phyloP scores from a whole-genome alignment of 768 basidiomycete species.

The Crassisporium funariophilum region DNA sequence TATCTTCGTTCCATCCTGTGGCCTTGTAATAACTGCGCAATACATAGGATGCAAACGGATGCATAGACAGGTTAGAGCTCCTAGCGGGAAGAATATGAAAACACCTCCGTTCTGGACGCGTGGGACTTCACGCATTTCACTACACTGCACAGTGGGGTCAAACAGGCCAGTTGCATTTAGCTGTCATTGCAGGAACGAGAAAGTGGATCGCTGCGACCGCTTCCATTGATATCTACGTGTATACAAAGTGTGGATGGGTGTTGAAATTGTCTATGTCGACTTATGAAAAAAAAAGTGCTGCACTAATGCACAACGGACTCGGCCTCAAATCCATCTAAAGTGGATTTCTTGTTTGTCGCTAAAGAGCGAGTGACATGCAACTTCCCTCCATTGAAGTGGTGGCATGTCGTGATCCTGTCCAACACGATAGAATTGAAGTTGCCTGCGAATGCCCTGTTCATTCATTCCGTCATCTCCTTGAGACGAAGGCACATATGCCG shows the following conservation, averaged over 20 bases:
- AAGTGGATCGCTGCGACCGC: no score
- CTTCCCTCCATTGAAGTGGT: background rate
- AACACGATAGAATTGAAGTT: constrained; percentile 18
- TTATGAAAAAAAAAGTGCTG: no score
- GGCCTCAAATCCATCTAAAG: constrained; percentile 3
- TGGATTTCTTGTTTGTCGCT: constrained; percentile 1
- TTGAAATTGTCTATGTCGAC: no score
- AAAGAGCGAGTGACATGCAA: background rate
- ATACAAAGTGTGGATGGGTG: no score
- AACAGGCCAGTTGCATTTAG: no score
- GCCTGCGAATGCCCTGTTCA: constrained; percentile 12
- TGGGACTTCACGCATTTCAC: no score
- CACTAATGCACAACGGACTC: background rate
- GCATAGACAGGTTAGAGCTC: constrained; percentile 63
- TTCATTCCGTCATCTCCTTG: constrained; percentile 21
- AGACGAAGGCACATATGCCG: constrained; percentile 25
- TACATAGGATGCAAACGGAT: constrained; percentile 87
- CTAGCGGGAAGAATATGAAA: no score
- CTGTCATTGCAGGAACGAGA: no score
- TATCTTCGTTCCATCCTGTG: constrained; percentile 98
- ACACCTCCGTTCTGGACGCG: no score
- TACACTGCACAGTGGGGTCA: no score
- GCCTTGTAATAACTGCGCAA: constrained; percentile 86
- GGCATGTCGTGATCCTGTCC: background rate
- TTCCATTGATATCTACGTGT: no score